Evolutionary conservation across 2,329 filamentous ascomycete genomes (phyloP).

Genomic region (Zasmidium cellare): DNA sequence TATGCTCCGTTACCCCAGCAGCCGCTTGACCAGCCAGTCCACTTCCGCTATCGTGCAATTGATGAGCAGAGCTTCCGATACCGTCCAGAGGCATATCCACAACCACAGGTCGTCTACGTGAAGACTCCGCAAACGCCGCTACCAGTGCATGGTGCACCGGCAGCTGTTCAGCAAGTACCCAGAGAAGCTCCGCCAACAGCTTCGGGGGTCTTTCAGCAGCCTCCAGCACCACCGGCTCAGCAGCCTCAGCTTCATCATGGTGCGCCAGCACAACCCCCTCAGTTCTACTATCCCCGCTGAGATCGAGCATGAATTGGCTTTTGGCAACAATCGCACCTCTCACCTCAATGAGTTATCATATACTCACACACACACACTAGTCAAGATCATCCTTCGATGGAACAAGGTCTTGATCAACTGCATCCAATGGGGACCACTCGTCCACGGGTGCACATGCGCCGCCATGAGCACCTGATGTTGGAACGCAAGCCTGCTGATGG

Average conservation of each 20-base stretch:
- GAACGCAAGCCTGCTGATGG: too few relatives aligned
- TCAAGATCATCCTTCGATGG: too few relatives aligned
- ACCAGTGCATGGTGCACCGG: constrained; percentile 36
- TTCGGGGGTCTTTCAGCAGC: neutral
- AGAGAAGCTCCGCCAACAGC: neutral
- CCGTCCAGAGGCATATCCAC: neutral
- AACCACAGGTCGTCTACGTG: constrained; percentile 13
- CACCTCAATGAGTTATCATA: neutral
- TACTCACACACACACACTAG: too few relatives aligned
- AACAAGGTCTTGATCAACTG: too few relatives aligned
- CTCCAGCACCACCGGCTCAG: neutral
- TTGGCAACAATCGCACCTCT: neutral
- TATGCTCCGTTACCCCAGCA: constrained; percentile 15
- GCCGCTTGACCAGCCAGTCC: neutral
- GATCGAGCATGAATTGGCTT: neutral
- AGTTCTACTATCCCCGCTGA: constrained; percentile 28
- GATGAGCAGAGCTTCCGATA: neutral
- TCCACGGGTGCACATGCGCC: too few relatives aligned
- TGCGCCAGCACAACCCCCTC: constrained; percentile 4
- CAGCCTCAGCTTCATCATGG: neutral
- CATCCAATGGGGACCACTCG: too few relatives aligned
- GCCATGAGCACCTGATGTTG: too few relatives aligned
- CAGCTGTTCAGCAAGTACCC: constrained; percentile 33
- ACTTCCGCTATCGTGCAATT: neutral
- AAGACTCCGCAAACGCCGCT: constrained; percentile 11